Base-by-base conservation (phyloP, 768 basidiomycete genomes). In the Tremella yokohamensis region DNA sequence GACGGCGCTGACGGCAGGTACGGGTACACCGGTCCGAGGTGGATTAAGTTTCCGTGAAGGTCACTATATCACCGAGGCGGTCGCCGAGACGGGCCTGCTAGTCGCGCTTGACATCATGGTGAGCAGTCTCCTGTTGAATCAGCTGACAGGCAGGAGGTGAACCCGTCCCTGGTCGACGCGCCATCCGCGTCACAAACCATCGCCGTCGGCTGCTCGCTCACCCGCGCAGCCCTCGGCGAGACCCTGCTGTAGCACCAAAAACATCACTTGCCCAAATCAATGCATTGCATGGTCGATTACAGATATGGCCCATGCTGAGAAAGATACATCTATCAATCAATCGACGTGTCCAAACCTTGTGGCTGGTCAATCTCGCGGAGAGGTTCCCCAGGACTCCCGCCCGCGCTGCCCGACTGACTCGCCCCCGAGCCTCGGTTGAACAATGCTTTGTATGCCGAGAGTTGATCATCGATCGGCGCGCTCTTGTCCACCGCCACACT, bases 91-190 rank as follows among this genome's bases (percentile, higher is more conserved):
- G 4, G 92, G 92, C 6, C 82, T 88, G 57, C 83, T 99, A 18
- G 92, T 96, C 22, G 90, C 86, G 0, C 79, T 98, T 20, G 94
- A 99, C 78, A 80, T 99, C 62, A 93, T 99, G 92, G 92, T 88
- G 61, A 48, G 83, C 75, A 6, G 8, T 12, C n/a, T n/a, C 37
- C 8, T 19, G 8, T 4, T 22, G 16, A 4, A 6, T 20, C 25
- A 34, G 8, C 26, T 49, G 24, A 16, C 15, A 16, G 16, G 59
- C 71, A 91, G 89, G 90, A 99, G 78, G 94, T 99, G 59, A 98
- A 98, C 75, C 96, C 96, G n/a, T 87, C 89, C 0, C 81, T 99
- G 16, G 83, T 82, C 13, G 90, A 92, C 66, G 81, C 80, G 45
- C 81, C 80, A 48, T 85, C 85, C 34, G 93, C 87, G 8, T 78